Evolutionary conservation across 2,329 filamentous ascomycete species (phyloP).

Genomic region (Arachnomyces sp.): DNA sequence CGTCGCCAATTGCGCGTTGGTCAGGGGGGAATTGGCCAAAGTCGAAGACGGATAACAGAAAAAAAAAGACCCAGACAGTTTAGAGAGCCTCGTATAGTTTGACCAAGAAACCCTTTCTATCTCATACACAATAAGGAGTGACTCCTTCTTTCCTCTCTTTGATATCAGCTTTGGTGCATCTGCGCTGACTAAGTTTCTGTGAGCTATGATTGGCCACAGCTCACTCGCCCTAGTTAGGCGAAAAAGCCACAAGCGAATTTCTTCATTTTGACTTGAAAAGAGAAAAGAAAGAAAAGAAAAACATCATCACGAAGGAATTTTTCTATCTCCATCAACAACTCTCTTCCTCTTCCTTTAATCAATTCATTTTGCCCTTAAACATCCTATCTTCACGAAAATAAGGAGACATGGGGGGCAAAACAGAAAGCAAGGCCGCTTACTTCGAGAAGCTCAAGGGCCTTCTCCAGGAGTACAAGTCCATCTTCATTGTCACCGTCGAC

Average conservation of each 20-base stretch:
- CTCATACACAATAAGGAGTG: too few species aligned
- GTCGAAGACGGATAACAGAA: not conserved
- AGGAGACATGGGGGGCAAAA: conserved; percentile 99
- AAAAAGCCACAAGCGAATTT: conserved; percentile 26
- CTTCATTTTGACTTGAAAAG: conserved; percentile 14
- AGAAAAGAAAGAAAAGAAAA: too few species aligned
- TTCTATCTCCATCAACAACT: conserved; percentile 17
- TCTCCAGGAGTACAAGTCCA: conserved; percentile 90
- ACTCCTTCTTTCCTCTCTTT: too few species aligned
- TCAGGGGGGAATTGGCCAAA: not conserved
- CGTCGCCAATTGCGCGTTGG: not conserved
- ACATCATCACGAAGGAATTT: conserved; percentile 21
- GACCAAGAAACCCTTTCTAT: too few species aligned
- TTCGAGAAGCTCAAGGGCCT: conserved; percentile 99
- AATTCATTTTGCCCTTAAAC: conserved; percentile 67
- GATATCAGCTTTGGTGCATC: too few species aligned
- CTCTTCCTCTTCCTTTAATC: conserved; percentile 51
- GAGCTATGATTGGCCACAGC: too few species aligned
- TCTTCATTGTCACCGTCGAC: conserved; percentile 97
- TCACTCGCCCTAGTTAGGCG: conserved; percentile 25
- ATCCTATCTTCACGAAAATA: conserved; percentile 85
- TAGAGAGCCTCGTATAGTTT: too few species aligned
- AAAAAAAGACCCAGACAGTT: not conserved
- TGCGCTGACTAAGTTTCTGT: too few species aligned
- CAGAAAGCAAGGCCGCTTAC: conserved; percentile 88